Evolutionary conservation across 2,329 filamentous ascomycete genomes (phyloP), one percentile per base, ranked within the genome.

Genomic region (Lachnellula hyalina): DNA sequence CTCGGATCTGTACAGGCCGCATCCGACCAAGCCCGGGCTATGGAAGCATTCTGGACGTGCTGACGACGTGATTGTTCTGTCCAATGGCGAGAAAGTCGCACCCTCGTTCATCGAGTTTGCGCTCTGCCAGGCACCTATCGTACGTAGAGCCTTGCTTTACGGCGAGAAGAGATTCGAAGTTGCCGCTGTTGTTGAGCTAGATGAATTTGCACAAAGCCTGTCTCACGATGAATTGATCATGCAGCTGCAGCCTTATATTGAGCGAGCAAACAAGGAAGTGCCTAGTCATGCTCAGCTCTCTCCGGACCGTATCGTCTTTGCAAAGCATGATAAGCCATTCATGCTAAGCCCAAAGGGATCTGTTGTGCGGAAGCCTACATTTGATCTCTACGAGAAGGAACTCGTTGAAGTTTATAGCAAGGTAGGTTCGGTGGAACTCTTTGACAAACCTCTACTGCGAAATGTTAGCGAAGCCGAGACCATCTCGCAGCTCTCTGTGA

Each of bases 21-120:
- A 38, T 40, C 58, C 60, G 14, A 45, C 51, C 8, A 61, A 61
- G 46, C 36, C 44, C 9, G 47, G 57, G 15, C 28, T 59, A 36
- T 62, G 53, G 46, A 53, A 49, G 47, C 57, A 53, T 38, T 54
- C 51, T 15, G 25, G 42, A 19, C 50, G 50, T n/a, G 45, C 28
- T 25, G 50, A 52, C 23, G 42, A 52, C 25, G 15, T 62, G 3
- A 56, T 63, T 19, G 46, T 57, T 2, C 51, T 63, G 6, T 61
- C 61, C 1, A 75, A 73, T 46, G 75, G 74, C 2, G 73, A 75
- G 55, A 77, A 76, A 55, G 67, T 75, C 45, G 74, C 75, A 34
- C 74, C 75, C 0, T 58, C 71, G 6, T 61, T 63, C 0, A 71
- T 74, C 65, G 74, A 76, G 56, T 63, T 59, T 23, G 63, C 66